phyloP scores from a whole-genome alignment of 2,329 filamentous ascomycete genomes.

The Cercospora zeae-maydis region DNA sequence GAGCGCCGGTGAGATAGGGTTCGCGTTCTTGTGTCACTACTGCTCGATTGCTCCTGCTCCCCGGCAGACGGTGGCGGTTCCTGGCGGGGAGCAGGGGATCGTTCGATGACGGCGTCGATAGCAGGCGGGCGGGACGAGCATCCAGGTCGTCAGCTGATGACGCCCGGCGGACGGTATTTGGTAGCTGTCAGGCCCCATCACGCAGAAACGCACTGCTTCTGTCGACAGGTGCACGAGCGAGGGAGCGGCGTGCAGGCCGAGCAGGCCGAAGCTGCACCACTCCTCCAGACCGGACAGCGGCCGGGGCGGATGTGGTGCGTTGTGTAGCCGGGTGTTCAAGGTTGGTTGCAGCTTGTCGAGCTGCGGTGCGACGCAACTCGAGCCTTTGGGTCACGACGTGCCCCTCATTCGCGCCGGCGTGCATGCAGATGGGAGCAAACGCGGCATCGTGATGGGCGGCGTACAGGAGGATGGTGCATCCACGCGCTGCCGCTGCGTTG shows the following conservation, averaged over 20 bases:
- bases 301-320: conserved; percentile 7
- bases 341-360: conserved; percentile 15
- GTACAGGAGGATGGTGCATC: background rate
- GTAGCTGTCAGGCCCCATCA: conserved; percentile 6
- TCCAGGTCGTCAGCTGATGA: conserved; percentile 4
- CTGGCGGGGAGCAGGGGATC: background rate
- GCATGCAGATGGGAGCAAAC: conserved; percentile 2
- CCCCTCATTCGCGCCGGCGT: conserved; percentile 2
- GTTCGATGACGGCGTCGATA: background rate
- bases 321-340: conserved; percentile 14
- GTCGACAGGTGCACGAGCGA: conserved; percentile 9
- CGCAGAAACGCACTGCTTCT: conserved; percentile 1
- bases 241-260: background rate
- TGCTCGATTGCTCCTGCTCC: background rate
- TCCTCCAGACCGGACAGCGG: background rate
- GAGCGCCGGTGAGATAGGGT: background rate
- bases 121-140: background rate
- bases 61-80: background rate
- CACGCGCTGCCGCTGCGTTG: background rate
- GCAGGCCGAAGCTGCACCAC: conserved; percentile 6
- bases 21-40: background rate
- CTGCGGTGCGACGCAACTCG: conserved; percentile 8
- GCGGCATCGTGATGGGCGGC: background rate
- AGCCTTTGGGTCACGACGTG: conserved; percentile 1
- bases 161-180: conserved; percentile 5